Percentiles rank a stretch among this genome's conserved stretches.
These are phyloP conservation scores for Pseudocercospora eumusae DNA, from an alignment of 2,329 filamentous ascomycete species.

Conservation along the genomic window DNA sequence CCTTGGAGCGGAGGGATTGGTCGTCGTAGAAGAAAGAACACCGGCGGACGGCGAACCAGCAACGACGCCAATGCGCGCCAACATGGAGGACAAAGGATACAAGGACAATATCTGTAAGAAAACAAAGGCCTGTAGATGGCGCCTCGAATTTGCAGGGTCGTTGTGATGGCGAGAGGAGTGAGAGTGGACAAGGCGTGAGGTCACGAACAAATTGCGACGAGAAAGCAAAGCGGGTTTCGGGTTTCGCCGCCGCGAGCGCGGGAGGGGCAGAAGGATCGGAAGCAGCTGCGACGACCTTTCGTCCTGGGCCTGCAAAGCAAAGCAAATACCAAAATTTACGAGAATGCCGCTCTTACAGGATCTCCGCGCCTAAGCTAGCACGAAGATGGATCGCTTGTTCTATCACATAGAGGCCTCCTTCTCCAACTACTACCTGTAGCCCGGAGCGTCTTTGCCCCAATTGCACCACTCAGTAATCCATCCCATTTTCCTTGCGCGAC, in stretches of 20 bases:
- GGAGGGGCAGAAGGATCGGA: not conserved
- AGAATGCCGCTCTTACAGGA: slow-evolving; percentile 1
- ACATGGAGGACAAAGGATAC: slow-evolving; percentile 5
- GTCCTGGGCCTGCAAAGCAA: not conserved
- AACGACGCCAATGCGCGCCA: not conserved
- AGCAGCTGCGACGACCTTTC: not conserved
- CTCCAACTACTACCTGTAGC: slow-evolving; percentile 40
- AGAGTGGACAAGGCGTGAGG: slow-evolving; percentile 4
- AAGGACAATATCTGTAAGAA: not conserved
- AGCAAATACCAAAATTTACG: not conserved
- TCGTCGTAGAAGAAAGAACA: not conserved
- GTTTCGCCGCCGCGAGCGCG: not conserved
- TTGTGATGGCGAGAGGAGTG: slow-evolving; percentile 3
- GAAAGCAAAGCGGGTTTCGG: slow-evolving; percentile 1
- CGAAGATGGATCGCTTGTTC: slow-evolving; percentile 40
- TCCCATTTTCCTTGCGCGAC: not conserved
- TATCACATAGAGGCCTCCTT: slow-evolving; percentile 39
- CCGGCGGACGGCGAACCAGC: not conserved
- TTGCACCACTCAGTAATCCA: not conserved
- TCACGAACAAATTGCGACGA: slow-evolving; percentile 4
- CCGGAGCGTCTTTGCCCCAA: slow-evolving; percentile 7
- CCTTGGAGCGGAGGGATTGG: not conserved
- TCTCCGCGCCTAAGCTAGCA: not conserved
- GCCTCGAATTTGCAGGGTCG: not conserved
- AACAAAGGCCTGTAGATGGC: slow-evolving; percentile 1